Conservation (phyloP, 768 basidiomycete species). For the Rhodotorula paludigena region DNA sequence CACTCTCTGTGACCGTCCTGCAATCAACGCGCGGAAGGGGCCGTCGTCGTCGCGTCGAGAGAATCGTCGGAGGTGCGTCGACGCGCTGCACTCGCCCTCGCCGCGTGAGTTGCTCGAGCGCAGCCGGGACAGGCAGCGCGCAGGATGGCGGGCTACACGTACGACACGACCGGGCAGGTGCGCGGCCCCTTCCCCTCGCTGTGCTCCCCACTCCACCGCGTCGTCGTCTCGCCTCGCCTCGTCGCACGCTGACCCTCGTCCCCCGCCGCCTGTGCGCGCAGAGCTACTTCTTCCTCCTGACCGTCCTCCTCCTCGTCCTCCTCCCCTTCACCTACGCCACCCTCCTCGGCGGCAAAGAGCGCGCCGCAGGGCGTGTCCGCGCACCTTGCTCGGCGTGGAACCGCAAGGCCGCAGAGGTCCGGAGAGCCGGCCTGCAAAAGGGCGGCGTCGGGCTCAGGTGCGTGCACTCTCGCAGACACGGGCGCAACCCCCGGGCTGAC, state of each 20-base stretch:
- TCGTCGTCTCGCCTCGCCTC: neutral
- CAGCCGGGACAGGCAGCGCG: too few relatives aligned
- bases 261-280: neutral
- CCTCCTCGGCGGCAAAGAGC: conserved; percentile 41
- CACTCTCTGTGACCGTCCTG: too few relatives aligned
- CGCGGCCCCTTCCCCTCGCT: conserved; percentile 80
- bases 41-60: too few relatives aligned
- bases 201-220: conserved; percentile 51
- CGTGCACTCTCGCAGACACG: neutral
- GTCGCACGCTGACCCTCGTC: neutral
- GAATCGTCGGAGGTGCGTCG: too few relatives aligned
- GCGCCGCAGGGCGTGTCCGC: conserved; percentile 15
- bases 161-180: conserved; percentile 45
- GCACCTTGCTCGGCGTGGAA: conserved; percentile 37
- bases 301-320: conserved; percentile 77
- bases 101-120: too few relatives aligned
- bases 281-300: conserved; percentile 71
- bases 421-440: conserved; percentile 16
- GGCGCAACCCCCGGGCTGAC: neutral
- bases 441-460: conserved; percentile 14
- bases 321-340: conserved; percentile 63
- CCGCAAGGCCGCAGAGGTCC: conserved; percentile 29
- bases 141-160: conserved; percentile 43
- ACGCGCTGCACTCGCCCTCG: too few relatives aligned
- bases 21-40: too few relatives aligned